Percentiles rank a stretch among this genome's conserved stretches.
Evolutionary conservation across 768 basidiomycete genomes (phyloP).

Genomic region (Pholiota conissans): DNA sequence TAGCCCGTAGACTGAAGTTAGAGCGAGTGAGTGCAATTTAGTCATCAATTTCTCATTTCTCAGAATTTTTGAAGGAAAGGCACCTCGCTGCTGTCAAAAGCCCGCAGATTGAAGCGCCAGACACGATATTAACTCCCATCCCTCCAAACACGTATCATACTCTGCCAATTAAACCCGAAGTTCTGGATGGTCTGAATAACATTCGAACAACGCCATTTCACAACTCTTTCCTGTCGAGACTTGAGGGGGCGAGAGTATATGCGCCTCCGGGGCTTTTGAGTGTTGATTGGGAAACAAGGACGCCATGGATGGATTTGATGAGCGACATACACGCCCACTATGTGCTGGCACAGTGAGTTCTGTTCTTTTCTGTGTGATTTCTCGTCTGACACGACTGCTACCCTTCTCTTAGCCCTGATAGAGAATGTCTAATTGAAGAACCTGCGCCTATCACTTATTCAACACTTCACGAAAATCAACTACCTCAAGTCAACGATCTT

Average conservation of each 20-base stretch:
- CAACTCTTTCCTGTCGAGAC: slow-evolving; percentile 64
- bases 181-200: slow-evolving; percentile 51
- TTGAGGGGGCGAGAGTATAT: slow-evolving; percentile 43
- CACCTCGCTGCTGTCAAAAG: slow-evolving; percentile 27
- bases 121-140: slow-evolving; percentile 34
- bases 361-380: slow-evolving; percentile 3
- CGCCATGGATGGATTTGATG: slow-evolving; percentile 81
- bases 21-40: slow-evolving; percentile 31
- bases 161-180: slow-evolving; percentile 28
- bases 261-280: slow-evolving; percentile 44
- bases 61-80: slow-evolving; percentile 24
- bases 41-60: not conserved
- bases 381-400: not conserved
- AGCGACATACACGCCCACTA: slow-evolving; percentile 69
- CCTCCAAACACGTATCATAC: slow-evolving; percentile 23
- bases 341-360: slow-evolving; percentile 55
- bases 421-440: slow-evolving; percentile 41
- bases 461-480: slow-evolving; percentile 55
- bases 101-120: slow-evolving; percentile 19
- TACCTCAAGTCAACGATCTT: slow-evolving; percentile 72
- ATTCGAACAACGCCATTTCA: slow-evolving; percentile 67
- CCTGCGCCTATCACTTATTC: slow-evolving; percentile 63
- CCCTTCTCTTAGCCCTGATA: slow-evolving; percentile 48
- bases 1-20: slow-evolving; percentile 47
- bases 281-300: slow-evolving; percentile 69